Evolutionary conservation across 1,284 basidiomycete species (phyloP).

Genomic region (Fomitopsis schrenkii): DNA sequence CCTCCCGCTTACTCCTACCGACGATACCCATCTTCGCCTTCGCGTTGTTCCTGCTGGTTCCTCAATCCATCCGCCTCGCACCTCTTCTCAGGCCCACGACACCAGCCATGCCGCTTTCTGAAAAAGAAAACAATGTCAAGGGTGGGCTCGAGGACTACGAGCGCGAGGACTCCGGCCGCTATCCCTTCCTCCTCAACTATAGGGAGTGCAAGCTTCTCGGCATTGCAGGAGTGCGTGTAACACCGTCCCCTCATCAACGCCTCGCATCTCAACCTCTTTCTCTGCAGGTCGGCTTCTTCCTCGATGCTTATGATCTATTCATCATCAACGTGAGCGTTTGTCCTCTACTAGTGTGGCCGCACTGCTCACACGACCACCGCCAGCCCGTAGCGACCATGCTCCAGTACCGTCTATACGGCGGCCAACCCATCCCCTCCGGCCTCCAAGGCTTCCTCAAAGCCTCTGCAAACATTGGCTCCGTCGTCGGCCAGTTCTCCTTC

Average conservation of each 20-base stretch:
- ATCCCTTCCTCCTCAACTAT: conserved; percentile 41
- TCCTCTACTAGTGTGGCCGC: conserved; percentile 1
- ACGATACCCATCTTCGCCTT: not conserved
- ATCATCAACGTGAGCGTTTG: conserved; percentile 60
- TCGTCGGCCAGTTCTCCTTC: conserved; percentile 73
- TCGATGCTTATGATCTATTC: conserved; percentile 75
- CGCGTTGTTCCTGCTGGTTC: not conserved
- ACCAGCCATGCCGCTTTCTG: not conserved
- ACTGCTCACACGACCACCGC: not conserved
- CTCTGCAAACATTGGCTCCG: conserved; percentile 68
- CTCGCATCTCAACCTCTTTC: conserved; percentile 4
- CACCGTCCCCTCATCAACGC: not conserved
- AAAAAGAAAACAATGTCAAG: conserved; percentile 6
- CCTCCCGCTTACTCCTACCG: not conserved
- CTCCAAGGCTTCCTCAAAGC: conserved; percentile 67
- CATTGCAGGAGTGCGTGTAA: conserved; percentile 51
- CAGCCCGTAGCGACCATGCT: conserved; percentile 75
- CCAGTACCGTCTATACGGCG: conserved; percentile 65
- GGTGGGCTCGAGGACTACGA: conserved; percentile 44
- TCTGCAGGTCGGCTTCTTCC: conserved; percentile 60
- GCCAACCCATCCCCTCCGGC: conserved; percentile 46
- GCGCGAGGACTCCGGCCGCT: conserved; percentile 34
- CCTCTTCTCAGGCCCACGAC: too few relatives aligned
- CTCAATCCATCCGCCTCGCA: not conserved
- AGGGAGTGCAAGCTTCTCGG: conserved; percentile 54